Evolutionary conservation across 345 rosid genomes (phyloP).

Genomic region (Sisymbrium irio): DNA sequence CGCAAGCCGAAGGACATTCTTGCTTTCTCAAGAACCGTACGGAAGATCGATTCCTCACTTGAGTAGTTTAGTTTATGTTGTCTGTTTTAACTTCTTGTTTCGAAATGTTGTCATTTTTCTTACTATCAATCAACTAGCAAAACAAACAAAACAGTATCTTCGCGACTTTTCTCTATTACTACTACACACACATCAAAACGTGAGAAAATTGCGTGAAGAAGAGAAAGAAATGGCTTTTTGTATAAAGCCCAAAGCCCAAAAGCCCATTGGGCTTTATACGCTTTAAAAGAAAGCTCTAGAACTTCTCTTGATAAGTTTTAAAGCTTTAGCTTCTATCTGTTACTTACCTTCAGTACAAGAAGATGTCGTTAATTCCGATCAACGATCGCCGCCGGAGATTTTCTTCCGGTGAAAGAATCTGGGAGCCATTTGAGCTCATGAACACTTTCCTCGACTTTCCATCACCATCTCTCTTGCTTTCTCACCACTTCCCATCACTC

Average conservation of each 20-base stretch:
- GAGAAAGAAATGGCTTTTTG: background rate
- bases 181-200: background rate
- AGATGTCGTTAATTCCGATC: slow-evolving; percentile 38
- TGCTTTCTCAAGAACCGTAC: slow-evolving; percentile 35
- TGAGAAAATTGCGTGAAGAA: background rate
- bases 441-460: slow-evolving; percentile 23
- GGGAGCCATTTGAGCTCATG: slow-evolving; percentile 34
- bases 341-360: background rate
- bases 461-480: slow-evolving; percentile 18
- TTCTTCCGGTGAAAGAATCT: background rate
- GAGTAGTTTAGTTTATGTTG: slow-evolving; percentile 10
- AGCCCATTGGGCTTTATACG: slow-evolving; percentile 15
- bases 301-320: background rate
- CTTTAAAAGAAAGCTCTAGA: slow-evolving; percentile 24
- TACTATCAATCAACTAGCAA: background rate
- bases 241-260: too few species aligned
- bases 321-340: background rate
- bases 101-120: background rate
- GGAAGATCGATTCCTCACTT: slow-evolving; percentile 32
- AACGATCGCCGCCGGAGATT: slow-evolving; percentile 26
- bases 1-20: slow-evolving; percentile 30
- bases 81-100: background rate
- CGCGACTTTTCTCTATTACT: too few species aligned
- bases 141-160: background rate
- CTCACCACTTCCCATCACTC: slow-evolving; percentile 27